These are phyloP conservation scores for Spiromastix sp. DNA, from an alignment of 2,329 filamentous ascomycete species.

Conservation along the genomic window DNA sequence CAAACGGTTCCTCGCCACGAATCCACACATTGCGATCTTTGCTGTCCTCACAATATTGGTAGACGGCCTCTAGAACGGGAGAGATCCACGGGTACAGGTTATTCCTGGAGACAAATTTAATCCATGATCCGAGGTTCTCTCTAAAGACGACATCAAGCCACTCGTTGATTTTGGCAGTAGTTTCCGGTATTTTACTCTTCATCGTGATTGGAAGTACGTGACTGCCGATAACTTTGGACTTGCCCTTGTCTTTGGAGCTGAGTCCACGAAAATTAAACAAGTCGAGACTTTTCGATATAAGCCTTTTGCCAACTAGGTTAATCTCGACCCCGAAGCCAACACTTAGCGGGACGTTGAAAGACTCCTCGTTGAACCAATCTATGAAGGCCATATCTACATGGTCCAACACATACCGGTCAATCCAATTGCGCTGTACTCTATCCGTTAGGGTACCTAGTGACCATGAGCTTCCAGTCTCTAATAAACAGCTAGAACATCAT, in stretches of 20 bases:
- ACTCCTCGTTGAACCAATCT: no score
- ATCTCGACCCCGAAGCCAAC: conserved; percentile 1
- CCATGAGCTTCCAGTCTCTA: neutral
- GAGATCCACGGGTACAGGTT: neutral
- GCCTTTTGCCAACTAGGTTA: neutral
- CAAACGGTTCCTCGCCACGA: neutral
- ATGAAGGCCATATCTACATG: neutral
- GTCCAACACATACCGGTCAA: neutral
- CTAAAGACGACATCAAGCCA: neutral
- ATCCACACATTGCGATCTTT: neutral
- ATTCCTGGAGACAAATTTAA: neutral
- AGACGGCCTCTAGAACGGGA: neutral
- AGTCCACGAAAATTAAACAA: neutral
- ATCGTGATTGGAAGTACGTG: conserved; percentile 1
- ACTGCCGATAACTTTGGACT: neutral
- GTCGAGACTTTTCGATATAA: neutral
- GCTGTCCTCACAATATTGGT: neutral
- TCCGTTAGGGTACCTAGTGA: neutral
- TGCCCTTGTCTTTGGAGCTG: neutral
- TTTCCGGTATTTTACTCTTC: neutral
- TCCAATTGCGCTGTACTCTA: neutral
- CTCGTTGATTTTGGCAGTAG: neutral
- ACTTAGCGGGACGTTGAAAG: neutral
- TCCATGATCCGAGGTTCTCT: neutral
- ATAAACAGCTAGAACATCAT: neutral